Conservation (phyloP, 2,329 filamentous ascomycete genomes). For the Aspergillus clavatus region DNA sequence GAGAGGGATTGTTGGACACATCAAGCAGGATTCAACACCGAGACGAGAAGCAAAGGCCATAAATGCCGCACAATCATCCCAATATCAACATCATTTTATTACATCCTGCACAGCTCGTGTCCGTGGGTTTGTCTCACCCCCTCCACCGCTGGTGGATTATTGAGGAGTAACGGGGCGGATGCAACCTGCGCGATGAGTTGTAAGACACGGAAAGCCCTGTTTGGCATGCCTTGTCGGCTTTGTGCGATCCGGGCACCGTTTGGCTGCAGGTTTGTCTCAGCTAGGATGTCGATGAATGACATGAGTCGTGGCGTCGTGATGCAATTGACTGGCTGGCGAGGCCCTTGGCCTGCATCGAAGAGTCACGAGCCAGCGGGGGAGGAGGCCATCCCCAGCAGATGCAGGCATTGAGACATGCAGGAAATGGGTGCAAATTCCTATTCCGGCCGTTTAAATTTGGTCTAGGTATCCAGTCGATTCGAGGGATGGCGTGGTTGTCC, state of each 20-base stretch:
- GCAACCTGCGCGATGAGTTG: not conserved
- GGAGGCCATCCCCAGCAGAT: not conserved
- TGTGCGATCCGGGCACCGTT: slow-evolving; percentile 1
- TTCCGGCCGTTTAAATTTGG: not conserved
- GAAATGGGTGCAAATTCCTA: not conserved
- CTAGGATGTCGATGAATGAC: not conserved
- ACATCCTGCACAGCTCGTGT: not conserved
- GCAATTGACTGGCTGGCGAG: not conserved
- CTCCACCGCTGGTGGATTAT: not conserved
- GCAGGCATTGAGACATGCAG: not conserved
- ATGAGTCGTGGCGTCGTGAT: not conserved
- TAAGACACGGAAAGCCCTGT: not conserved
- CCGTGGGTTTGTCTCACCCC: not conserved
- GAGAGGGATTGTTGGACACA: no score
- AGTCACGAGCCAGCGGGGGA: not conserved
- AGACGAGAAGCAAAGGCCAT: no score
- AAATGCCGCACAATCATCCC: no score
- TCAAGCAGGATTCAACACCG: no score
- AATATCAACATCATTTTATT: not conserved
- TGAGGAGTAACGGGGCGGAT: not conserved
- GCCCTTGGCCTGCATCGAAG: slow-evolving; percentile 5
- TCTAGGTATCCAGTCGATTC: no score
- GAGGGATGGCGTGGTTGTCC: no score
- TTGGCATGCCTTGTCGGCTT: not conserved
- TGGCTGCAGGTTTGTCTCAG: slow-evolving; percentile 4